Percentiles rank a stretch among this genome's conserved stretches.
phyloP scores from a whole-genome alignment of 73 alveolate genomes.

The Paramecium biaurelia region DNA sequence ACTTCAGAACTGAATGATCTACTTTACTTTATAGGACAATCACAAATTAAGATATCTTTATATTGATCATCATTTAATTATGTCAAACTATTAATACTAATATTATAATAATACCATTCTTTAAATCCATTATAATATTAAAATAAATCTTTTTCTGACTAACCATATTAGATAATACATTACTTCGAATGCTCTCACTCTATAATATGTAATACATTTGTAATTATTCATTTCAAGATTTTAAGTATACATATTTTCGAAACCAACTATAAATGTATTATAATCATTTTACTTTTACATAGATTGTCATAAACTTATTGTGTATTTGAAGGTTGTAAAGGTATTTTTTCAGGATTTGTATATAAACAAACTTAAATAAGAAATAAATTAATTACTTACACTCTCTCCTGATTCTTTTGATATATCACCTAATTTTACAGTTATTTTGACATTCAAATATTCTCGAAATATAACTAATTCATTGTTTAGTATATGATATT shows the following conservation, averaged over 20 bases:
- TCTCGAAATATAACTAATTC: conserved; percentile 36
- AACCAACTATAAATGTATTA: neutral
- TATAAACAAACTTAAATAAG: neutral
- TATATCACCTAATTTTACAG: conserved; percentile 12
- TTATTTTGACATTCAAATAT: neutral
- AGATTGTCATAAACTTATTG: neutral
- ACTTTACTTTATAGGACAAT: neutral
- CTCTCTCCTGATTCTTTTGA: conserved; percentile 36
- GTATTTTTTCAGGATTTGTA: conserved; percentile 15
- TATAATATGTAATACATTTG: neutral
- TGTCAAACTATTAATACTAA: neutral
- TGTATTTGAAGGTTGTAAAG: neutral
- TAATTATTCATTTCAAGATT: neutral
- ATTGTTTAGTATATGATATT: neutral
- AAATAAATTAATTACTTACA: neutral
- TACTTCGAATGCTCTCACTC: conserved; percentile 9
- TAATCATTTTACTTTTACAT: neutral
- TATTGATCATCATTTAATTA: conserved; percentile 18
- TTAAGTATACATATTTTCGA: neutral
- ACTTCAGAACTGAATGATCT: conserved; percentile 44
- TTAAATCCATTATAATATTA: conserved; percentile 44
- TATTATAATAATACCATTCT: conserved; percentile 26
- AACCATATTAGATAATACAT: neutral
- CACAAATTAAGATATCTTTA: conserved; percentile 18
- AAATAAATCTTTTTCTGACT: conserved; percentile 38